Evolutionary conservation across 1,139 yeast genomes (phyloP).

Genomic region (Arxiozyma slooffiae): DNA sequence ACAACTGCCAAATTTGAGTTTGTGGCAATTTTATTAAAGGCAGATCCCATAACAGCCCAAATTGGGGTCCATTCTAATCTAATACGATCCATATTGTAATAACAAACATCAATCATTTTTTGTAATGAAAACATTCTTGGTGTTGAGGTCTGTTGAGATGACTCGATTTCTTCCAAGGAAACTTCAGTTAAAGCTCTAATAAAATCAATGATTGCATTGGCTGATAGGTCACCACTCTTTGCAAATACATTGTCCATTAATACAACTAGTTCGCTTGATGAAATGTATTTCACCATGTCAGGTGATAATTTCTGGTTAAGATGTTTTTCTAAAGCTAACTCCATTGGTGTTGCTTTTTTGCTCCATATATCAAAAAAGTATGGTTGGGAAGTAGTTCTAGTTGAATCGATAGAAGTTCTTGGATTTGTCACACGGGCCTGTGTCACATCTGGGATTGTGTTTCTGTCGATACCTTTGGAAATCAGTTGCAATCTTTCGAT

Average conservation of each 20-base stretch:
- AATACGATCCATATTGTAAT: conserved; percentile 93
- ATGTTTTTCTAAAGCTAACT: conserved; percentile 41
- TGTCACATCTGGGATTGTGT: conserved; percentile 75
- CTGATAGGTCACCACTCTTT: conserved; percentile 68
- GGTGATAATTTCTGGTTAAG: conserved; percentile 42
- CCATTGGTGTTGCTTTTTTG: conserved; percentile 39
- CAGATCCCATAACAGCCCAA: conserved; percentile 89
- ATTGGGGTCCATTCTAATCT: conserved; percentile 94
- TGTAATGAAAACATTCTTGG: conserved; percentile 91
- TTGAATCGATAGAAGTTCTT: conserved; percentile 49
- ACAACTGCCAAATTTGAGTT: conserved; percentile 66
- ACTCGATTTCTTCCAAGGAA: conserved; percentile 82
- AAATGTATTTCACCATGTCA: conserved; percentile 50
- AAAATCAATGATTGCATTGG: conserved; percentile 77
- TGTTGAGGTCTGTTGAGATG: conserved; percentile 68
- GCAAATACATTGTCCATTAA: conserved; percentile 82
- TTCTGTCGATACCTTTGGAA: conserved; percentile 82
- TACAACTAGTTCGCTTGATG: conserved; percentile 70
- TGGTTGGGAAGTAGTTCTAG: conserved; percentile 33
- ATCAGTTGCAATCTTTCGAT: conserved; percentile 82
- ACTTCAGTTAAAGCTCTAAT: conserved; percentile 81
- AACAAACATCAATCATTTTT: conserved; percentile 93
- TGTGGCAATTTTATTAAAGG: conserved; percentile 79
- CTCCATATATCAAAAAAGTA: conserved; percentile 32
- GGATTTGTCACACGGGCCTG: conserved; percentile 46